phyloP scores from a whole-genome alignment of 2,329 filamentous ascomycete genomes.

The Orbilia brochopaga region DNA sequence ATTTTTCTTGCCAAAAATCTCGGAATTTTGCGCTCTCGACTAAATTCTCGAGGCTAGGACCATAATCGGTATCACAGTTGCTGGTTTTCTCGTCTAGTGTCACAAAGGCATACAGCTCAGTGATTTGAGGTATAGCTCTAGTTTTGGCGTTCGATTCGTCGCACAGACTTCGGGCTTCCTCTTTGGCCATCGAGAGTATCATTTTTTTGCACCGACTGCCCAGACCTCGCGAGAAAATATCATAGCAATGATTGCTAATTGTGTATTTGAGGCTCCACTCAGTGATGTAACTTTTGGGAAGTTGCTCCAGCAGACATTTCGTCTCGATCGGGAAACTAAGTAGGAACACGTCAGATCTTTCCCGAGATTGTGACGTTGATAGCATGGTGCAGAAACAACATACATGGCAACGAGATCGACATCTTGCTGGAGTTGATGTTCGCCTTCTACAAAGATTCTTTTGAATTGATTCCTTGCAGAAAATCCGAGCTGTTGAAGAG shows the following conservation, averaged over 20 bases:
- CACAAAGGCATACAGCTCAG: slow-evolving; percentile 13
- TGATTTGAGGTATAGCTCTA: not conserved
- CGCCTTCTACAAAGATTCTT: slow-evolving; percentile 75
- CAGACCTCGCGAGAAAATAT: slow-evolving; percentile 56
- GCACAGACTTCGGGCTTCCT: slow-evolving; percentile 56
- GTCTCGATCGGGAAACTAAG: slow-evolving; percentile 53
- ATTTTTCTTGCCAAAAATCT: slow-evolving; percentile 91
- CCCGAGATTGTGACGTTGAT: not conserved
- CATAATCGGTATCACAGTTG: slow-evolving; percentile 81
- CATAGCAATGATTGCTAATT: slow-evolving; percentile 21
- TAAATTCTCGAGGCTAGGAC: slow-evolving; percentile 83
- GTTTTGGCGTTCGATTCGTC: slow-evolving; percentile 49
- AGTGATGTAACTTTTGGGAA: not conserved
- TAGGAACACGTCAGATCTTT: slow-evolving; percentile 12
- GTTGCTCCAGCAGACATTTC: slow-evolving; percentile 50
- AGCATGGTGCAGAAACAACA: slow-evolving; percentile 12
- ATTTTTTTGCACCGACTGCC: slow-evolving; percentile 61
- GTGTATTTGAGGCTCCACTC: slow-evolving; percentile 19
- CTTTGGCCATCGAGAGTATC: slow-evolving; percentile 52
- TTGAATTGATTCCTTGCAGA: slow-evolving; percentile 78
- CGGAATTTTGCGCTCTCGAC: slow-evolving; percentile 81
- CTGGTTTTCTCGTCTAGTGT: slow-evolving; percentile 54
- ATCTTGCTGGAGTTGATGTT: slow-evolving; percentile 62
- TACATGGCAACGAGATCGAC: slow-evolving; percentile 63
- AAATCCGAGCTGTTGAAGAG: slow-evolving; percentile 70